Evolutionary conservation across 345 rosid genomes (phyloP), one percentile per base, ranked within the genome.

Genomic region (Trapa incisa): DNA sequence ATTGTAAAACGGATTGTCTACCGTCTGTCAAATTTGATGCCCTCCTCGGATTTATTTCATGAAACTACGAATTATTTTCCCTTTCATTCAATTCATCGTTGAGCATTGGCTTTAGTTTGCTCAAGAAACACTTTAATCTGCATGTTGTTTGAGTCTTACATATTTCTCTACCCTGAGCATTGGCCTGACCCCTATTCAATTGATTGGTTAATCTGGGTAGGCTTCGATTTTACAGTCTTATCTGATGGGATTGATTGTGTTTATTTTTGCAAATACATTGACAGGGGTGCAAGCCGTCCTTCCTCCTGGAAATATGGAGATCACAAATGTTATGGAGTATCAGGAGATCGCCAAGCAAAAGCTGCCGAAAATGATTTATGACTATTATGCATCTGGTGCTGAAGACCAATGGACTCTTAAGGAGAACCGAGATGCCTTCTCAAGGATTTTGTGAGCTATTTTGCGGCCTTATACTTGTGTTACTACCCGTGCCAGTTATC

Each of bases 381-480:
- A 93, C 81, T 93, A 93, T 73, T 88, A 85, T 74, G 89, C 97
- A 35, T 88, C 97, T 3, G 97, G 98, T 68, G 94, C 98, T 15
- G 98, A 93, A 73, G 98, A 93, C 79, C 89, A 93, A 66, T 93
- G 97, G 98, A 88, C 88, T 71, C 96, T 93, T 65, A 65, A 61
- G 77, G 97, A 93, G 75, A 93, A 93, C 75, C 83, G 85, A 9
- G 79, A 82, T 72, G 97, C 97, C 29, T 93, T 93, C 76, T 85
- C 97, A 10, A 83, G 94, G 78, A 5, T 50, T 13, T 9, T 22
- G 10, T n/a, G 5, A 38, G 17, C 14, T 38, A 6, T 6, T 13
- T 7, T 35, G 33, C 8, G n/a, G 2, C 58, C 37, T 7, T 7
- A 52, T 10, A 36, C 2, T 16, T 50, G 0, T 56, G 35, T 53